These are phyloP conservation scores for Dioscorea cayenensis DNA, from an alignment of 116 monocot genomes.

Conservation along the genomic window DNA sequence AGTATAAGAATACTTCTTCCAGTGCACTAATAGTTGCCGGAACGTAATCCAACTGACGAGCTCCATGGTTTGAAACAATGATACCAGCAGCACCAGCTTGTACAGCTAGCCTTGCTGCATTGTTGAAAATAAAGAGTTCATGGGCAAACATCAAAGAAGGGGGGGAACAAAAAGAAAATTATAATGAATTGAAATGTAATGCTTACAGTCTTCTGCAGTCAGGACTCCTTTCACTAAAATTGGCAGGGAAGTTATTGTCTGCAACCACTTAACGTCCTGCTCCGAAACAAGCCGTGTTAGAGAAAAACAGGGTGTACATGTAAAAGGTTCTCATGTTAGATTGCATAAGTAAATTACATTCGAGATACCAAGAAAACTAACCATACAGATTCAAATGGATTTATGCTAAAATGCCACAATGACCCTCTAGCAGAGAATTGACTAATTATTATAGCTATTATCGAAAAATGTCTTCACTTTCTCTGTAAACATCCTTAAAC, in stretches of 20 bases:
- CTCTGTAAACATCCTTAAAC: too few species aligned
- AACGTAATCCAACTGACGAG: slow-evolving; percentile 92
- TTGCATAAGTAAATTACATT: too few species aligned
- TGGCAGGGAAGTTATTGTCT: slow-evolving; percentile 82
- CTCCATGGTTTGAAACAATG: slow-evolving; percentile 97
- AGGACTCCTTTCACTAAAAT: slow-evolving; percentile 83
- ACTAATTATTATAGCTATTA: too few species aligned
- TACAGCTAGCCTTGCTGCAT: slow-evolving; percentile 73
- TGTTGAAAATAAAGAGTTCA: not conserved
- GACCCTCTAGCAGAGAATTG: too few species aligned
- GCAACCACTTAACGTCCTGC: slow-evolving; percentile 87
- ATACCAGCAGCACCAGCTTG: slow-evolving; percentile 88
- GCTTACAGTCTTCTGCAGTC: slow-evolving; percentile 83
- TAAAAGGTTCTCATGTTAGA: too few species aligned
- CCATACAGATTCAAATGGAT: too few species aligned
- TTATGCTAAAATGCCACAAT: too few species aligned
- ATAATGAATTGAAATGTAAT: not conserved
- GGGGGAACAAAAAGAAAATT: not conserved
- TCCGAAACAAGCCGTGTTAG: not conserved
- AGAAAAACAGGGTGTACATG: not conserved
- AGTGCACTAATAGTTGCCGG: slow-evolving; percentile 76
- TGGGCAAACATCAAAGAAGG: not conserved
- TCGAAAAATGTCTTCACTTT: too few species aligned
- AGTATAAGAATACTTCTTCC: slow-evolving; percentile 57
- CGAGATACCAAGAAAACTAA: too few species aligned